Percentiles rank a stretch among this genome's conserved stretches.
phyloP scores from a whole-genome alignment of 2,329 filamentous ascomycete species.

The Nannizzia gypsea region DNA sequence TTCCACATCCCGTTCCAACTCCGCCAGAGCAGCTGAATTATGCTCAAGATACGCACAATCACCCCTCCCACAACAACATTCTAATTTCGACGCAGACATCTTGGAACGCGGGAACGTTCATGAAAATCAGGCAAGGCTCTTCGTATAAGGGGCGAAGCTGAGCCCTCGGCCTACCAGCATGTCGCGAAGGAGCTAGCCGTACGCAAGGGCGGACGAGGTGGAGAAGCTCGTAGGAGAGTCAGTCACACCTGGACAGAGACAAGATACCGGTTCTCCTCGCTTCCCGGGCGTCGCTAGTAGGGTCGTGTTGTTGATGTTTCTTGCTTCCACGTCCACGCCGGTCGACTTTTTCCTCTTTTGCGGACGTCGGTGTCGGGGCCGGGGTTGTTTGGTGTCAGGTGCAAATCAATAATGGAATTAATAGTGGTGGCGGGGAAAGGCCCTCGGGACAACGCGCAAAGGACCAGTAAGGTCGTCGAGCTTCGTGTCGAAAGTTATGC shows the following conservation, averaged over 20 bases:
- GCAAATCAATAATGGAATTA: not conserved
- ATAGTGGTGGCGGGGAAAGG: not conserved
- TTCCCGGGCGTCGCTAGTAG: not conserved
- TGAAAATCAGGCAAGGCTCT: not conserved
- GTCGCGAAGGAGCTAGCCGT: not conserved
- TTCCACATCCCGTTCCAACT: constrained; percentile 75
- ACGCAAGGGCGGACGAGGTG: not conserved
- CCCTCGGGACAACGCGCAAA: not conserved
- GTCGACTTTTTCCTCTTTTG: too few relatives aligned
- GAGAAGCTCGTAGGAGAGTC: not conserved
- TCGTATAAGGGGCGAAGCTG: not conserved
- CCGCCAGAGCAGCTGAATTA: constrained; percentile 65
- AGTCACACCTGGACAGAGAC: not conserved
- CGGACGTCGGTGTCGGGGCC: too few relatives aligned
- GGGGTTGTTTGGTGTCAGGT: not conserved
- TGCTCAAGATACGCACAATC: constrained; percentile 72
- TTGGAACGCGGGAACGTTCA: constrained; percentile 1
- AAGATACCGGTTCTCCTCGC: not conserved
- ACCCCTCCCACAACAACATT: constrained; percentile 74
- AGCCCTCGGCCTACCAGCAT: not conserved
- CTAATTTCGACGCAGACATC: constrained; percentile 16
- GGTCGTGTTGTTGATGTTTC: not conserved
- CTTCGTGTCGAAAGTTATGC: not conserved
- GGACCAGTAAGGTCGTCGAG: not conserved
- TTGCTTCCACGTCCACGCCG: not conserved